A percentile compares a stretch with the other conserved stretches of the same genome.
Conservation (phyloP, 352 stramenopile genomes). For the Phytophthora pistaciae region DNA sequence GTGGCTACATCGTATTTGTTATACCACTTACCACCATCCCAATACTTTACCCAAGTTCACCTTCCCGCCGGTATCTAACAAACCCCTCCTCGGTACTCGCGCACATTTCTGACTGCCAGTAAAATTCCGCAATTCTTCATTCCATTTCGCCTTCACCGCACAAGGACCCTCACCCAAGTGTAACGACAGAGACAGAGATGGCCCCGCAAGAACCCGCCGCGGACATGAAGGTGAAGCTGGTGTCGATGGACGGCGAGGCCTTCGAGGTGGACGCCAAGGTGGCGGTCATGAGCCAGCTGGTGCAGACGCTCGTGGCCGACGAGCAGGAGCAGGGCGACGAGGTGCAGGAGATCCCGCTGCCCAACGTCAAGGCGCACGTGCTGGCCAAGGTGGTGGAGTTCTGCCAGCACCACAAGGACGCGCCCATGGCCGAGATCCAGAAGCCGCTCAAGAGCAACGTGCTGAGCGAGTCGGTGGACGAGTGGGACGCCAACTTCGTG, state of each 20-base stretch:
- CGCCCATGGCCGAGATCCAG: slow-evolving; percentile 68
- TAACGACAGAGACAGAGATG: not conserved
- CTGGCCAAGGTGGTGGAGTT: slow-evolving; percentile 72
- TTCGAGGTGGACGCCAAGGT: slow-evolving; percentile 56
- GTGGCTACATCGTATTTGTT: not conserved
- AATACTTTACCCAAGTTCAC: not conserved
- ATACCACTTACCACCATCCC: not conserved
- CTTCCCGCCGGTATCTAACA: not conserved
- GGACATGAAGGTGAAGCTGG: slow-evolving; percentile 49
- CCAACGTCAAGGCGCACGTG: slow-evolving; percentile 63
- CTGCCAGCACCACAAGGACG: slow-evolving; percentile 60
- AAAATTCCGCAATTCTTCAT: not conserved
- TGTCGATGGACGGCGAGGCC: slow-evolving; percentile 65
- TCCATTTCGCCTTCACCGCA: slow-evolving; percentile 1
- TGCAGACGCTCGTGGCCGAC: slow-evolving; percentile 64
- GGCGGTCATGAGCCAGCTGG: slow-evolving; percentile 54
- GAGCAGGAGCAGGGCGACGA: slow-evolving; percentile 34
- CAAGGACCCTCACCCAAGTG: too few relatives aligned
- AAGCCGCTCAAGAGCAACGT: slow-evolving; percentile 69
- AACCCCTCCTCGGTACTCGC: not conserved
- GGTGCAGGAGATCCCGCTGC: slow-evolving; percentile 61
- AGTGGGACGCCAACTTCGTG: slow-evolving; percentile 71
- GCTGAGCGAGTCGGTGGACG: slow-evolving; percentile 55
- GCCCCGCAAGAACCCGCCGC: not conserved
- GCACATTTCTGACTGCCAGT: not conserved